Conservation (phyloP, 2,329 filamentous ascomycete species). For the Dothideomycetes sp. region DNA sequence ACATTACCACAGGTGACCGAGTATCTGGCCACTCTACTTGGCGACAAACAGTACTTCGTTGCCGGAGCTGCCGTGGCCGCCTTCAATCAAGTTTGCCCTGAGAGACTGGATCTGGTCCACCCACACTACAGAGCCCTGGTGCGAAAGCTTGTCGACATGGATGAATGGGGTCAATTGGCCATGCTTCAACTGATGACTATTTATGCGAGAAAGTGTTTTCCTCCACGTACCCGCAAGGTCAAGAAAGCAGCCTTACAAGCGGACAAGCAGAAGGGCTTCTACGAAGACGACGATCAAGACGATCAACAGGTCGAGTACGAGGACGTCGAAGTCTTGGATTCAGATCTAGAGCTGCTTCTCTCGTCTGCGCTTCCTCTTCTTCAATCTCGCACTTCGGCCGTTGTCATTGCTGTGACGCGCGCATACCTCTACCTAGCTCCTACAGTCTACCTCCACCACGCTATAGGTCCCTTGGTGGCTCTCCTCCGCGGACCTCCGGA, state of each 20-base stretch:
- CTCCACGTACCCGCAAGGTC: constrained; percentile 52
- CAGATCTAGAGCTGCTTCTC: constrained; percentile 74
- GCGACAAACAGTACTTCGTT: constrained; percentile 94
- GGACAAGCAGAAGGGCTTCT: constrained; percentile 55
- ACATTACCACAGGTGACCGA: constrained; percentile 79
- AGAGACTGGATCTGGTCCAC: constrained; percentile 80
- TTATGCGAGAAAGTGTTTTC: constrained; percentile 84
- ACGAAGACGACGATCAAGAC: constrained; percentile 56
- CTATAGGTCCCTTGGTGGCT: constrained; percentile 77
- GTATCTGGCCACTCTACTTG: constrained; percentile 67
- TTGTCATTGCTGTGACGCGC: constrained; percentile 77
- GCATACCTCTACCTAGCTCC: constrained; percentile 82
- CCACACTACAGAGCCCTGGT: constrained; percentile 78
- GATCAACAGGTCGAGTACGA: constrained; percentile 42
- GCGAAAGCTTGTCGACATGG: constrained; percentile 94
- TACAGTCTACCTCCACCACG: constrained; percentile 60
- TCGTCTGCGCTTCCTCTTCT: constrained; percentile 74
- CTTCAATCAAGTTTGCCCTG: constrained; percentile 81
- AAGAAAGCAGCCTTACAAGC: constrained; percentile 40
- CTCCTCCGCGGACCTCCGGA: constrained; percentile 77
- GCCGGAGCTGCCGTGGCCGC: constrained; percentile 84
- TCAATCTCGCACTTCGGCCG: constrained; percentile 85
- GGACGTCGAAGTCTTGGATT: constrained; percentile 56
- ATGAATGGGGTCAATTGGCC: constrained; percentile 92
- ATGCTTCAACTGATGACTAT: constrained; percentile 71